Evolutionary conservation across 2,329 filamentous ascomycete species (phyloP), one percentile per base, ranked within the genome.

Genomic region (Calonectria montana): DNA sequence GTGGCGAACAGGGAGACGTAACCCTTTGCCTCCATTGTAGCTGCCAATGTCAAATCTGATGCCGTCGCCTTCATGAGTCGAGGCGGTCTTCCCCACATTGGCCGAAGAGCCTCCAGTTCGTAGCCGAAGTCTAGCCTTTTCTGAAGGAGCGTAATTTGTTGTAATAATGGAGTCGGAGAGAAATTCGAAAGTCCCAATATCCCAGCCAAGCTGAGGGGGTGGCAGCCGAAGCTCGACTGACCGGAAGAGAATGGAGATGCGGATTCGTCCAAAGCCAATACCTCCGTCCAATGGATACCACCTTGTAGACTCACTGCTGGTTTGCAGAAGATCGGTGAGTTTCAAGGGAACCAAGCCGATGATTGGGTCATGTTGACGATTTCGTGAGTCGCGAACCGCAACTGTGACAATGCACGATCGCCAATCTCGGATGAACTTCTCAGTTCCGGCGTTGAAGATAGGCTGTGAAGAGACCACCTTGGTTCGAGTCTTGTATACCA

Each of bases 201-300:
- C 95, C 94, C 96, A 98, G 12, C 96, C 95, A 5, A 98, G 89
- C 83, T 98, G 93, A 47, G 92, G 86, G 0, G 94, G 94, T n/a
- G 96, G 96, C 1, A 98, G 87, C 55, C 91, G 91, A 65, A 96
- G 93, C 82, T 98, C 96, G 50, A 98, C 91, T 31, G 94, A 96
- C 31, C 96, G 92, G 90, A 98, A 98, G 3, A 98, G 88, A 3
- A 98, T 84, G 0, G 95, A 97, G 76, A 99, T 93, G 47, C 96
- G 93, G 71, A 97, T 89, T 9, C 96, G 93, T 45, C 97, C 97
- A 75, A 97, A 98, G 0, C 97, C 94, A 74, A 98, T 92, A 13
- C 97, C 97, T 25, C 96, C 97, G 80, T 98, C 96, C 0, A 99
- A 89, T n/a, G 97, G 96, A 81, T 98, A 98, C 95, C 96, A 98